phyloP scores from a whole-genome alignment of 352 stramenopile genomes.

The Pythium periplocum region DNA sequence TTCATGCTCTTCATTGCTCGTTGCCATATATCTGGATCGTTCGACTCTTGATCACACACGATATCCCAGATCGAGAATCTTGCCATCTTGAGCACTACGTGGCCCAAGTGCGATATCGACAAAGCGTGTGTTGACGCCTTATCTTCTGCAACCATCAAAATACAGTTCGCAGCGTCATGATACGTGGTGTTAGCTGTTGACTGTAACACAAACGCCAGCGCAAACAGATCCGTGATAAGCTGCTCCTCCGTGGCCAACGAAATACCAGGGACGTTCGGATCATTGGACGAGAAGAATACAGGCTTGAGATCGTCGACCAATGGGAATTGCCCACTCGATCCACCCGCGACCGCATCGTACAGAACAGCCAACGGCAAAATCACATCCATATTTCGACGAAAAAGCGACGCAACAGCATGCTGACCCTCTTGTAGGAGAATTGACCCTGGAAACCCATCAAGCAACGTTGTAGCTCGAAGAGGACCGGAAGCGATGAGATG shows the following conservation, averaged over 20 bases:
- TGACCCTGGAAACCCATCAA: constrained; percentile 10
- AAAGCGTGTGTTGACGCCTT: constrained; percentile 32
- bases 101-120: constrained; percentile 46
- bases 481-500: not conserved
- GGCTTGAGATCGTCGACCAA: constrained; percentile 12
- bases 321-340: constrained; percentile 5
- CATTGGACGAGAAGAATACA: constrained; percentile 2
- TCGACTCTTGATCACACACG: constrained; percentile 4
- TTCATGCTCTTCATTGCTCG: constrained; percentile 57
- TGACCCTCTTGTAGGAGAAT: not conserved
- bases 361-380: constrained; percentile 18
- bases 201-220: constrained; percentile 56
- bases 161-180: constrained; percentile 16
- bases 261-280: too few species aligned
- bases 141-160: constrained; percentile 45
- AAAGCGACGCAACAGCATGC: not conserved
- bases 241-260: constrained; percentile 27
- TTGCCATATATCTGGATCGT: constrained; percentile 32
- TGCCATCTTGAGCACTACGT: constrained; percentile 65
- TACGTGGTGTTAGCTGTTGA: constrained; percentile 2
- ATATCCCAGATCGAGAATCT: constrained; percentile 59
- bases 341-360: constrained; percentile 11
- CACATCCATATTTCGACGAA: constrained; percentile 11
- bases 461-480: constrained; percentile 11
- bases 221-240: constrained; percentile 66